phyloP scores from a whole-genome alignment of 2,329 filamentous ascomycete genomes.

The Cercospora canescens region DNA sequence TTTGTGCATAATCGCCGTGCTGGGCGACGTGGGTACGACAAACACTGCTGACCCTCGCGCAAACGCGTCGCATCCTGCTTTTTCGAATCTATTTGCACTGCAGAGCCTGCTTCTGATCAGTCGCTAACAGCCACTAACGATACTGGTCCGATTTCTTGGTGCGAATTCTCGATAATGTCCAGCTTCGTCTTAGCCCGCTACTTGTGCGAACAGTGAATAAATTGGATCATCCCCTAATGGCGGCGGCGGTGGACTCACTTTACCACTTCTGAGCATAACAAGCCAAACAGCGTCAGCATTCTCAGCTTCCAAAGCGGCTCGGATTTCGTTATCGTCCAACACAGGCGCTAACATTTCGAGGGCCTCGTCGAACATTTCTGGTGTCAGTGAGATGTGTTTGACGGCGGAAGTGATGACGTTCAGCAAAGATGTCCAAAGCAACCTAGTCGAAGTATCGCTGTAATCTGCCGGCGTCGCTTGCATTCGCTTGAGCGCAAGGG shows the following conservation, averaged over 20 bases:
- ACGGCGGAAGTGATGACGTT: conserved; percentile 62
- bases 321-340: conserved; percentile 46
- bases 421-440: conserved; percentile 65
- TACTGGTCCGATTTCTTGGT: not conserved
- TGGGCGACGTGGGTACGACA: conserved; percentile 13
- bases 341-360: conserved; percentile 58
- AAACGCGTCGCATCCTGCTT: not conserved
- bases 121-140: not conserved
- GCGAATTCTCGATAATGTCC: not conserved
- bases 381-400: conserved; percentile 63
- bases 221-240: not conserved
- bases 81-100: not conserved
- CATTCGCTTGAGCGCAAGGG: conserved; percentile 24
- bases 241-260: not conserved
- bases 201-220: conserved; percentile 10
- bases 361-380: conserved; percentile 70
- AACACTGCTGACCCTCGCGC: conserved; percentile 6
- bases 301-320: conserved; percentile 59
- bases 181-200: conserved; percentile 7
- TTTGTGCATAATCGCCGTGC: conserved; percentile 11
- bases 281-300: conserved; percentile 81
- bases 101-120: not conserved
- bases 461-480: conserved; percentile 42
- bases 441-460: conserved; percentile 55
- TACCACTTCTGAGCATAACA: conserved; percentile 42